These are phyloP conservation scores for Carex pumila DNA, from an alignment of 176 grass and related monocot genomes.

Conservation along the genomic window DNA sequence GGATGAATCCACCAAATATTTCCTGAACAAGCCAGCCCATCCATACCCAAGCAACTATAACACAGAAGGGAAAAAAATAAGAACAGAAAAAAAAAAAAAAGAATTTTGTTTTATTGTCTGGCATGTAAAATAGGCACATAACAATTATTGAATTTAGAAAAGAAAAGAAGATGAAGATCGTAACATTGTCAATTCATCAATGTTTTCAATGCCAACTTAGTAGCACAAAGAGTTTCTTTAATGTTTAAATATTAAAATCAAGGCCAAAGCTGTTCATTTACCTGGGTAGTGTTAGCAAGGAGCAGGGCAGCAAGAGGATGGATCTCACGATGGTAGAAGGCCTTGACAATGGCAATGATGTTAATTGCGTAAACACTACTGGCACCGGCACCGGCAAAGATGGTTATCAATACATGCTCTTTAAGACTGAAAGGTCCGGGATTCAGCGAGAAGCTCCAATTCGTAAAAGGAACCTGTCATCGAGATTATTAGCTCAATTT, in stretches of 20 bases:
- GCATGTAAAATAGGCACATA: neutral
- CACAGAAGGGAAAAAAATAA: neutral
- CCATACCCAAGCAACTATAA: constrained; percentile 39
- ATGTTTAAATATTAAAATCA: neutral
- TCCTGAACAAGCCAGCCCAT: constrained; percentile 38
- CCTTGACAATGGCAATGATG: constrained; percentile 72
- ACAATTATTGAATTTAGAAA: neutral
- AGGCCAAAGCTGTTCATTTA: neutral
- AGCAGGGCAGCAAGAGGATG: constrained; percentile 52
- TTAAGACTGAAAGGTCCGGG: constrained; percentile 65
- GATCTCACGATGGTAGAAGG: constrained; percentile 59
- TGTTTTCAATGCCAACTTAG: neutral
- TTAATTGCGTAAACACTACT: constrained; percentile 57
- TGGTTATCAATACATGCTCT: constrained; percentile 65
- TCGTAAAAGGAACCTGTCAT: constrained; percentile 11
- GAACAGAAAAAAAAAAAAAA: neutral
- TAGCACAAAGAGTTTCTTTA: neutral
- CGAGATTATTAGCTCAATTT: neutral
- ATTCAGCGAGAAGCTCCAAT: constrained; percentile 51
- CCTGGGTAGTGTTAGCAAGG: constrained; percentile 40
- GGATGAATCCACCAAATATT: constrained; percentile 36
- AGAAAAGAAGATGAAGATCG: neutral
- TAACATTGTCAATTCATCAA: neutral
- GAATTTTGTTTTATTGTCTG: neutral
- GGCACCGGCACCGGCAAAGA: constrained; percentile 46